Conservation (phyloP, 2,329 filamentous ascomycete genomes). For the Pyrenochaeta sp. region DNA sequence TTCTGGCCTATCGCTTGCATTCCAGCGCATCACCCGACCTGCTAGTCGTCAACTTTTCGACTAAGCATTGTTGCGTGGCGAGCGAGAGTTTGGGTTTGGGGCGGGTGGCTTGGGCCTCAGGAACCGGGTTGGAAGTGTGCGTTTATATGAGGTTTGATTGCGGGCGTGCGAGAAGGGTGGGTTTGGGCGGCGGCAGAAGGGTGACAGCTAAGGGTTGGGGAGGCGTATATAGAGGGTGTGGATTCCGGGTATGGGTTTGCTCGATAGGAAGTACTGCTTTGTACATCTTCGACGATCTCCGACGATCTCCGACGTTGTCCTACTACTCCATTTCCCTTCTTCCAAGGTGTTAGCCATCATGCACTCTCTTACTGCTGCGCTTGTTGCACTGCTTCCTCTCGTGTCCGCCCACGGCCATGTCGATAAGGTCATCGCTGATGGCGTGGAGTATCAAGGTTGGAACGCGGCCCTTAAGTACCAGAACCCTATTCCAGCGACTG, state of each 20-base stretch:
- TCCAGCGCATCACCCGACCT: conserved; percentile 14
- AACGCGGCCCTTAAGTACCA: conserved; percentile 42
- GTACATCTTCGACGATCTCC: conserved; percentile 6
- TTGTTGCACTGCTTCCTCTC: conserved; percentile 29
- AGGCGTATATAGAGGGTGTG: conserved; percentile 11
- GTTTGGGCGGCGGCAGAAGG: not conserved
- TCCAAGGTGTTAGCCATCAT: conserved; percentile 6
- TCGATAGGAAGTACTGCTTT: conserved; percentile 8
- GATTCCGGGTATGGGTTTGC: conserved; percentile 8
- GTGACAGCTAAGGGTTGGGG: conserved; percentile 3
- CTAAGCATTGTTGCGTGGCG: not conserved
- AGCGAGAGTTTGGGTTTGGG: conserved; percentile 1
- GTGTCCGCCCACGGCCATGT: conserved; percentile 45
- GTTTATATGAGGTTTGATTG: conserved; percentile 18
- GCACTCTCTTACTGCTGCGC: conserved; percentile 22
- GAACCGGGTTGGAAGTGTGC: conserved; percentile 6
- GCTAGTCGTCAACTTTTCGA: conserved; percentile 1
- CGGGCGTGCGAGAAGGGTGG: conserved; percentile 5
- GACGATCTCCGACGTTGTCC: not conserved
- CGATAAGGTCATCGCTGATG: conserved; percentile 36
- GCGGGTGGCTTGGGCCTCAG: conserved; percentile 5
- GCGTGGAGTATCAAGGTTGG: conserved; percentile 41
- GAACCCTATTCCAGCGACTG: conserved; percentile 38
- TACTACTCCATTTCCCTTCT: not conserved
- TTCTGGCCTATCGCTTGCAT: conserved; percentile 11